Base-by-base conservation (phyloP, 805 yeast genomes). In the Kodamaea leandrae region DNA sequence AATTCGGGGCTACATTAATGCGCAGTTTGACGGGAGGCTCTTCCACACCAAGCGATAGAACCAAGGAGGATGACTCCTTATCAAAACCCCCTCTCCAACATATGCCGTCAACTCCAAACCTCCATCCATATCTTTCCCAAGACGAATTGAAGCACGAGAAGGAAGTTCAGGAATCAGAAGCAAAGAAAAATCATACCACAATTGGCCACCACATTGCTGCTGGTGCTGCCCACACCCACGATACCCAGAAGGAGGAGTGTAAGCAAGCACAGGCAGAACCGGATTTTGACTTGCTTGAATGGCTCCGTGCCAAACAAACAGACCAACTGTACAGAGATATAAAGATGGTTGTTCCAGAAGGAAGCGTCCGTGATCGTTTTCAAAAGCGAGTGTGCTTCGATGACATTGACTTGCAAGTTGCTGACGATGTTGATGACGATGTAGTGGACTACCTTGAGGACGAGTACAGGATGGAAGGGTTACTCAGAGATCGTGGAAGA, bases 331-430 rank as follows among this genome's bases (percentile, higher is more conserved):
- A 63, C 46, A 42, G 66, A 18, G 29, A 38, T 21, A 41, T 61
- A 39, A 42, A 42, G 23, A 52, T 55, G 36, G 18, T 6, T 6
- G 42, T 58, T 3, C 49, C 58, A 8, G 42, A 48, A 8, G 41
- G 45, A 2, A 13, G 15, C 15, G 18, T 33, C 12, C 16, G 28
- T 15, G 13, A 10, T 2, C 39, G 47, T 10, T 66, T 55, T 43
- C 40, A 50, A 13, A 61, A 61, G 21, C 55, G 77, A 36, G 80
- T 78, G 2, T 71, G 79, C 2, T 78, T 77, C 50, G 82, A 78
- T 54, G 76, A 82, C 13, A 72, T 78, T 14, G 68, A 76, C 42
- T 38, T 68, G 18, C 57, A 57, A 41, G 61, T 54, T 44, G 51
- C 50, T 24, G 58, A 51, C n/a, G 50, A 42, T n/a, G 53, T 50